phyloP scores from a whole-genome alignment of 768 basidiomycete genomes.

The Porphyrellus cyaneotinctus region DNA sequence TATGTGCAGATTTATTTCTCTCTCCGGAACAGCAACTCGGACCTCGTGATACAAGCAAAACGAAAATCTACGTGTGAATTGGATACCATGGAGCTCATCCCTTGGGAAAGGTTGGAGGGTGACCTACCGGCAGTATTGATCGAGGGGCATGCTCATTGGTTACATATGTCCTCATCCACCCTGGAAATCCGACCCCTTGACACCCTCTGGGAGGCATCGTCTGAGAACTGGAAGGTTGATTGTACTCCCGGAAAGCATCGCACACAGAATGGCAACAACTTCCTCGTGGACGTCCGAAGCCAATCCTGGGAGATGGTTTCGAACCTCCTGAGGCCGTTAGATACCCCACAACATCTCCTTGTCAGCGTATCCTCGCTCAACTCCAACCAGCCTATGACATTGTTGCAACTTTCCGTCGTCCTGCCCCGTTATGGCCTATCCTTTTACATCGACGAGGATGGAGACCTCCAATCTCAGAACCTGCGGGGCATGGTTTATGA shows the following conservation, averaged over 20 bases:
- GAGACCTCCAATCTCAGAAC: conserved; percentile 37
- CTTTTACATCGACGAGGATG: conserved; percentile 28
- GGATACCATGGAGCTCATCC: conserved; percentile 21
- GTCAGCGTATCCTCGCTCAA: conserved; percentile 7
- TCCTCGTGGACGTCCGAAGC: conserved; percentile 29
- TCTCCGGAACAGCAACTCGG: background rate
- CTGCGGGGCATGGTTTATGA: conserved; percentile 42
- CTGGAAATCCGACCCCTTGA: conserved; percentile 30
- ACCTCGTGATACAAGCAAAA: conserved; percentile 15
- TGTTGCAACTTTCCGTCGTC: conserved; percentile 22
- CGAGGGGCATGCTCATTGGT: conserved; percentile 27
- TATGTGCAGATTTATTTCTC: conserved; percentile 21
- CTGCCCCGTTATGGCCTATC: conserved; percentile 41
- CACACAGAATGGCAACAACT: conserved; percentile 3
- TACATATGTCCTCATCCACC: conserved; percentile 20
- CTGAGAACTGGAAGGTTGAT: conserved; percentile 26
- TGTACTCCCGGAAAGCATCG: conserved; percentile 8
- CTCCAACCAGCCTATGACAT: background rate
- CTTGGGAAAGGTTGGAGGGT: conserved; percentile 15
- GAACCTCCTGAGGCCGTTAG: conserved; percentile 20
- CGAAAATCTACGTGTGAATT: background rate
- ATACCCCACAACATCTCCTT: conserved; percentile 20
- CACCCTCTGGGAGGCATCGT: conserved; percentile 22
- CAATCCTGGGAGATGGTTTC: conserved; percentile 27
- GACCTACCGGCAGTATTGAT: conserved; percentile 29